Evolutionary conservation across 202 grass and related monocot species (phyloP), one percentile per base, ranked within the genome.

Genomic region (Panicum virgatum): DNA sequence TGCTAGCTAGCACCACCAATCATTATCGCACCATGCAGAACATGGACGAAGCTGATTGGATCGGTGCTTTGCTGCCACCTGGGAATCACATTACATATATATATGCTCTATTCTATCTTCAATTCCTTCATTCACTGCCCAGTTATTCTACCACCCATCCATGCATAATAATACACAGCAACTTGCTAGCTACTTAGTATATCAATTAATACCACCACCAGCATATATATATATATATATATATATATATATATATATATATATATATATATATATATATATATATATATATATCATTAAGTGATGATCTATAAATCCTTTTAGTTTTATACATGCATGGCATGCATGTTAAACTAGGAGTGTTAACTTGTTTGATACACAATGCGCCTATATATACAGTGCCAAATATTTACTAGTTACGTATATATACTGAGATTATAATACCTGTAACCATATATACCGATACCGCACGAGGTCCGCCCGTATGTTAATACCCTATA

Each of bases 11-110:
- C 38, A 14, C 40, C 38, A 53, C 51, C 46, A 65, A 82, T 82
- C 44, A 74, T 82, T 75, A 56, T 52, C 22, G 45, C 62, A 64
- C 45, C 37, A 34, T 65, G 60, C 80, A 66, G 45, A 53, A 12
- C 58, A 54, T 65, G 22, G 18, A 44, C 27, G 56, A 26, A 59
- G 56, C 56, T 75, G 81, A 66, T 66, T 30, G 46, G 47, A 6
- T 72, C 26, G 45, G 36, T 50, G 45, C 47, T 72, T 36, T 50
- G 45, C 47, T 72, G 69, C 69, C 46, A 72, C 69, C 69, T 72
- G 47, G 69, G 22, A 72, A 26, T 48, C 36, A 83, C 54, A 65
- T 43, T 42, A 66, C 56, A 32, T 59, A n/a, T 53, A 53, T 20
- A 53, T 20, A 20, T 52, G 7, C 15, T 1, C 1, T 52, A 6